Evolutionary conservation across 2,329 filamentous ascomycete genomes (phyloP).

Genomic region (Scleromitrula shiraiana): DNA sequence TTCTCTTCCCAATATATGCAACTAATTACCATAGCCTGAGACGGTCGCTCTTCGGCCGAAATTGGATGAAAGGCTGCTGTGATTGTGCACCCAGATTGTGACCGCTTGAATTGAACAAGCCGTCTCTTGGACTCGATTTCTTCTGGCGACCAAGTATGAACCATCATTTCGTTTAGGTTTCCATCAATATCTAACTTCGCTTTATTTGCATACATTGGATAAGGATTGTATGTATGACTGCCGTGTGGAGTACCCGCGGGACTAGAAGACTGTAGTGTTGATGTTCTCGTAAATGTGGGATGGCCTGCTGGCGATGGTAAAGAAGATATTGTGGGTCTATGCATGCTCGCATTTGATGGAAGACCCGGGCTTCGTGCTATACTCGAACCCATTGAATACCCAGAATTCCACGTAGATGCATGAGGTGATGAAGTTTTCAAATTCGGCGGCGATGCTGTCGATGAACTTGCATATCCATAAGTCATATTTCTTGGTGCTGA

Average conservation of each 20-base stretch:
- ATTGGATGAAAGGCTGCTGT: slow-evolving; percentile 74
- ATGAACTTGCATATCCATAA: slow-evolving; percentile 36
- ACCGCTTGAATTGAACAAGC: slow-evolving; percentile 81
- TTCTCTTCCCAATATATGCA: slow-evolving; percentile 97
- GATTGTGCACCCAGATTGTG: slow-evolving; percentile 74
- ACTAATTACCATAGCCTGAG: slow-evolving; percentile 87
- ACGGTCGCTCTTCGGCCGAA: slow-evolving; percentile 66
- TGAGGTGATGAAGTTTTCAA: slow-evolving; percentile 42
- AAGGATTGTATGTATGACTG: slow-evolving; percentile 26
- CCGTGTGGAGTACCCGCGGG: slow-evolving; percentile 39
- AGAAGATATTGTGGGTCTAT: slow-evolving; percentile 17
- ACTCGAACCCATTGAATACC: slow-evolving; percentile 36
- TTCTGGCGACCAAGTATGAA: slow-evolving; percentile 71
- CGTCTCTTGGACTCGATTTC: slow-evolving; percentile 73
- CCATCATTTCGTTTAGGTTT: slow-evolving; percentile 71
- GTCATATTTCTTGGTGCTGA: slow-evolving; percentile 34
- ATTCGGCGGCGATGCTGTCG: slow-evolving; percentile 33
- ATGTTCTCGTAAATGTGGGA: slow-evolving; percentile 59
- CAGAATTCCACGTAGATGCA: slow-evolving; percentile 38
- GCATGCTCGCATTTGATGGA: slow-evolving; percentile 26
- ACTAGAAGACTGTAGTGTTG: slow-evolving; percentile 49
- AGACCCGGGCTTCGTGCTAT: slow-evolving; percentile 37
- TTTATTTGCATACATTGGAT: slow-evolving; percentile 73
- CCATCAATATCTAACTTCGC: slow-evolving; percentile 78
- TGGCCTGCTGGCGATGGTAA: slow-evolving; percentile 32